Conservation (phyloP, 1,284 basidiomycete genomes). For the Ceratobasidium sp. region DNA sequence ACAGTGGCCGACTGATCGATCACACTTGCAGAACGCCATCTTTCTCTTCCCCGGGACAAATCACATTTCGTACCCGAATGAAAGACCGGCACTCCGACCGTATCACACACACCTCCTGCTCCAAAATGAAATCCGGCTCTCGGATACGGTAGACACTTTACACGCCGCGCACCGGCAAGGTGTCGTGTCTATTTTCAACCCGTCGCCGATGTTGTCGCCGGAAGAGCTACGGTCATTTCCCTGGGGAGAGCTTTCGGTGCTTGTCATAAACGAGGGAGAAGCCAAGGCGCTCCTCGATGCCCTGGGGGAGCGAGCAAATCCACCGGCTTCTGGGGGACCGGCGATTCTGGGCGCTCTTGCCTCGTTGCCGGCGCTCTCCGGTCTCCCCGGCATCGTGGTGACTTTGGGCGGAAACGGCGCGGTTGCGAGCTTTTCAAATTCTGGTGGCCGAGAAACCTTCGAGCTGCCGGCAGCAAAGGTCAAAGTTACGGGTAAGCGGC, state of each 20-base stretch:
- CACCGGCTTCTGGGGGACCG: slow-evolving; percentile 12
- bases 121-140: slow-evolving; percentile 68
- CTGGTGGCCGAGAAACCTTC: slow-evolving; percentile 41
- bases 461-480: slow-evolving; percentile 41
- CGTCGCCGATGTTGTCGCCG: slow-evolving; percentile 63
- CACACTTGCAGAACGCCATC: slow-evolving; percentile 32
- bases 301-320: slow-evolving; percentile 39
- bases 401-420: slow-evolving; percentile 40
- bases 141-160: slow-evolving; percentile 60
- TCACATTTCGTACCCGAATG: slow-evolving; percentile 30
- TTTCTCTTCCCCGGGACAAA: slow-evolving; percentile 43
- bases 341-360: slow-evolving; percentile 34
- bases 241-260: slow-evolving; percentile 61
- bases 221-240: slow-evolving; percentile 60
- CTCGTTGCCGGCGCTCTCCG: slow-evolving; percentile 40
- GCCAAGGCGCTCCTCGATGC: slow-evolving; percentile 54
- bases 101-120: slow-evolving; percentile 61
- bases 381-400: slow-evolving; percentile 30
- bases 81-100: slow-evolving; percentile 30
- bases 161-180: slow-evolving; percentile 51
- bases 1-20: slow-evolving; percentile 7
- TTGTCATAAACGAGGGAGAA: slow-evolving; percentile 68
- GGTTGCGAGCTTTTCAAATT: slow-evolving; percentile 28
- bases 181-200: slow-evolving; percentile 64
- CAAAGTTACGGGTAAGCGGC: slow-evolving; percentile 39